These are phyloP conservation scores for Fonsecaea multimorphosa DNA, from an alignment of 2,329 filamentous ascomycete species.

Conservation along the genomic window DNA sequence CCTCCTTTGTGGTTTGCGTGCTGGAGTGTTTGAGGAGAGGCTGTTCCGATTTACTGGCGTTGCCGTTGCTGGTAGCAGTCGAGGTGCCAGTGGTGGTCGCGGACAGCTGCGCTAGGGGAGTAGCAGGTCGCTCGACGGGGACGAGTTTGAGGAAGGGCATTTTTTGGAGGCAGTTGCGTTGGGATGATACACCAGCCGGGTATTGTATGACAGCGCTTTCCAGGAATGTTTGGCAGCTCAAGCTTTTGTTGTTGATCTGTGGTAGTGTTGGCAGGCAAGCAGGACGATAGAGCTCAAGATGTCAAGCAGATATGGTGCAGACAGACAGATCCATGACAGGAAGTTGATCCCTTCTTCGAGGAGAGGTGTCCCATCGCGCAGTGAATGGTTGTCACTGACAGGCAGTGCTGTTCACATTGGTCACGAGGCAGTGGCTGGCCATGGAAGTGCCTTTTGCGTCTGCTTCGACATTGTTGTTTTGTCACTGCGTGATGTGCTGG, in stretches of 20 bases:
- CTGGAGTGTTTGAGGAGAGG: background rate
- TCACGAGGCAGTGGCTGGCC: background rate
- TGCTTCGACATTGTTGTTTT: background rate
- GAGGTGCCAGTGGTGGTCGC: background rate
- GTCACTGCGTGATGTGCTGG: background rate
- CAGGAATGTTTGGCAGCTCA: background rate
- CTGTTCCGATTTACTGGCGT: background rate
- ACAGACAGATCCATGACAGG: background rate
- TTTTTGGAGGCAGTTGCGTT: background rate
- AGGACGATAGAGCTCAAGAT: background rate
- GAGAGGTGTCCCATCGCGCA: background rate
- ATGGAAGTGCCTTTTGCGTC: background rate
- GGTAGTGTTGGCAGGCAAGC: background rate
- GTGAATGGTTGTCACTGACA: slow-evolving; percentile 5
- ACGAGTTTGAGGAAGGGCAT: slow-evolving; percentile 2
- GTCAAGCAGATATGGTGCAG: background rate
- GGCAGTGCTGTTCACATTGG: background rate
- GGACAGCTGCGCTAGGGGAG: background rate
- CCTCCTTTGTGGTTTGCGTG: background rate
- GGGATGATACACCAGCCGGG: background rate
- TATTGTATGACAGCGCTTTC: background rate
- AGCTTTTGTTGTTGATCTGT: background rate
- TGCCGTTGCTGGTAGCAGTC: background rate
- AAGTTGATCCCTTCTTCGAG: background rate
- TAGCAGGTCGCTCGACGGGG: background rate